These are phyloP conservation scores for Aspergillus ostianus DNA, from an alignment of 495 filamentous ascomycete species.

Conservation along the genomic window DNA sequence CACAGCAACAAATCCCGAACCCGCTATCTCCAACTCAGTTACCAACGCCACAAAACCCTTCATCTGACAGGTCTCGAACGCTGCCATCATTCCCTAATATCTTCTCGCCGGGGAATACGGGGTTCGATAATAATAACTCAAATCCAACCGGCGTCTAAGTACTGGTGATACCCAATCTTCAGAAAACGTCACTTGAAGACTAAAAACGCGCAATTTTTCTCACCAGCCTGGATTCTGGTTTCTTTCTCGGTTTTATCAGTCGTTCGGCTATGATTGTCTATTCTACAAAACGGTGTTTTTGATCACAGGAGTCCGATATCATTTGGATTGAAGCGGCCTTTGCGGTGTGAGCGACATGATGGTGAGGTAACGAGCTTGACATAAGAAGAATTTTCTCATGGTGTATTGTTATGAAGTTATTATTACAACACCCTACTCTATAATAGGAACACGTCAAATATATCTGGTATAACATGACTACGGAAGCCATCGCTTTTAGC, in stretches of 20 bases:
- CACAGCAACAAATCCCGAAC: slow-evolving; percentile 10
- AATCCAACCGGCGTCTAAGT: not conserved
- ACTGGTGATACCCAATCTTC: not conserved
- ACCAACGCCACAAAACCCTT: slow-evolving; percentile 10
- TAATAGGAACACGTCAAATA: not conserved
- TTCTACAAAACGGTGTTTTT: not conserved
- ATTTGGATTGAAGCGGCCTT: not conserved
- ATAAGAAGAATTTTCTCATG: not conserved
- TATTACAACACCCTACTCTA: not conserved
- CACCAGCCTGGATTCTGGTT: too few species aligned
- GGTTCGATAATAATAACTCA: slow-evolving; percentile 10
- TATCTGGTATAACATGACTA: not conserved
- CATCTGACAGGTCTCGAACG: slow-evolving; percentile 16
- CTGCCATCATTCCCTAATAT: slow-evolving; percentile 16
- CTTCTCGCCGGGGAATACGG: slow-evolving; percentile 11
- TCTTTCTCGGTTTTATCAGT: too few species aligned
- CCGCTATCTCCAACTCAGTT: slow-evolving; percentile 19
- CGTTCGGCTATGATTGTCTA: not conserved
- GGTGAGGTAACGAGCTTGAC: not conserved
- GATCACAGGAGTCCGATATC: not conserved
- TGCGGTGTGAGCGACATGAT: not conserved
- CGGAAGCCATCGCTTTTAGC: not conserved
- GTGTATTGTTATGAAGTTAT: not conserved
- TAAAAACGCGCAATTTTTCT: not conserved
- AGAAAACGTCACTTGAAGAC: not conserved